Base-by-base conservation (phyloP, 768 basidiomycete genomes). In the Serendipita sp. region DNA sequence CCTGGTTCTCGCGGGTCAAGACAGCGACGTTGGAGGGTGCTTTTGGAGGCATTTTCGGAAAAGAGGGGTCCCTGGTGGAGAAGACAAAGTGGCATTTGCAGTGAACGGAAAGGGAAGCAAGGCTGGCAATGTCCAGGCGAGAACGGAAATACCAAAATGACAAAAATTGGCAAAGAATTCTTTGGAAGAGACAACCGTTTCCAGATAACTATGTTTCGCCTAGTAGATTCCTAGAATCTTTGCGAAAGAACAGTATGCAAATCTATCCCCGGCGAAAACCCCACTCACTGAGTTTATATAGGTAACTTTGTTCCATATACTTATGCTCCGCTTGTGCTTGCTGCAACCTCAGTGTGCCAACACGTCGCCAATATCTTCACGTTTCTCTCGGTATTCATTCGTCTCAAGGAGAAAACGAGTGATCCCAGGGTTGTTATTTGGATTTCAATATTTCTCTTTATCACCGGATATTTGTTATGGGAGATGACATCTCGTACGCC, bases 201-300 rank as follows among this genome's bases (percentile, higher is more conserved):
- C 86, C 89, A 35, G 94, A 96, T 74, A 92, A 94, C 73, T 84
- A 92, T 76, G 85, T 96, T 63, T 87, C 89, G 4, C 75, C 78
- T 46, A 3, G 78, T 83, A 3, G 96, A 96, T 74, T 78, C 94
- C 47, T 82, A 86, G 0, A 85, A 89, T 65, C 74, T 8, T 18
- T 96, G 69, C 80, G 82, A 70, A 85, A 76, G 72, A 94, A 93
- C 73, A 81, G 90, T 92, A 72, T 72, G 85, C 77, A 4, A 35
- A 41, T 18, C 41, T 44, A 30, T 45, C 37, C 37, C n/a, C 58
- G 37, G 41, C 60, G 63, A 58, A 51, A 35, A 4, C 34, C 18
- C 24, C 18, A 34, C 13, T 10, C 37, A 37, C 34, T 48, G 32
- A 34, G 47, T n/a, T 8, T 11, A 37, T 30, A 45, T 34, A 92